These are phyloP conservation scores for Ulota crispa DNA, from an alignment of 225 moss, liverwort and hornwort species.

Conservation along the genomic window DNA sequence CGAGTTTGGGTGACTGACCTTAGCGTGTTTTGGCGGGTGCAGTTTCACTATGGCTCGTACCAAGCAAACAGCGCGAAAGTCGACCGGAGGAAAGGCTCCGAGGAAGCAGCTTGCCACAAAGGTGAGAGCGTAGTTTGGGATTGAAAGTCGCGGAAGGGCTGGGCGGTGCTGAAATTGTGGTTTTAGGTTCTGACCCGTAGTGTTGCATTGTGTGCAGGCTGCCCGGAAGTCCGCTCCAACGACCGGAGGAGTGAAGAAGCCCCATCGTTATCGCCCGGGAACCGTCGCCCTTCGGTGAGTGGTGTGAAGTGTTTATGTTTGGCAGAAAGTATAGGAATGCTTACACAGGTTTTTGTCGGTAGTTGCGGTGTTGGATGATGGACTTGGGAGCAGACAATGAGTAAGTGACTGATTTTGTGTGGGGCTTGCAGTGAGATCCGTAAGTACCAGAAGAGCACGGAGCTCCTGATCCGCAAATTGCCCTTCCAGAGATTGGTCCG, in stretches of 20 bases:
- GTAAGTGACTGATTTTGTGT: neutral
- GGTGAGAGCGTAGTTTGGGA: neutral
- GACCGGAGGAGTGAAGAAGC: conserved; percentile 53
- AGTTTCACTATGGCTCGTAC: conserved; percentile 63
- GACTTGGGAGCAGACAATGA: neutral
- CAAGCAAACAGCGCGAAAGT: conserved; percentile 72
- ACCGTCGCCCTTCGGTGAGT: conserved; percentile 51
- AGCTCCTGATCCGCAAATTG: conserved; percentile 44
- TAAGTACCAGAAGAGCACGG: conserved; percentile 54
- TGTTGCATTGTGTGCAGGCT: conserved; percentile 25
- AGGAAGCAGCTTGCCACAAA: conserved; percentile 70
- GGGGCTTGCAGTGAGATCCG: conserved; percentile 43
- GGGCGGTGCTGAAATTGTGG: neutral
- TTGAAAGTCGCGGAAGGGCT: neutral
- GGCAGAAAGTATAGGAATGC: neutral
- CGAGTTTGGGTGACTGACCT: neutral
- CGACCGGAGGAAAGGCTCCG: conserved; percentile 70
- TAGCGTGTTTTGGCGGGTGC: neutral
- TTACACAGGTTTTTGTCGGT: neutral
- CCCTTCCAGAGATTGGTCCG: neutral
- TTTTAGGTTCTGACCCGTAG: neutral
- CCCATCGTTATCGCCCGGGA: conserved; percentile 53
- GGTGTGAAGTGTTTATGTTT: neutral
- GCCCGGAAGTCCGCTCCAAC: conserved; percentile 51
- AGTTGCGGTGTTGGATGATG: neutral